Evolutionary conservation across 805 yeast species (phyloP).

Genomic region (Ascoidea rubescens): DNA sequence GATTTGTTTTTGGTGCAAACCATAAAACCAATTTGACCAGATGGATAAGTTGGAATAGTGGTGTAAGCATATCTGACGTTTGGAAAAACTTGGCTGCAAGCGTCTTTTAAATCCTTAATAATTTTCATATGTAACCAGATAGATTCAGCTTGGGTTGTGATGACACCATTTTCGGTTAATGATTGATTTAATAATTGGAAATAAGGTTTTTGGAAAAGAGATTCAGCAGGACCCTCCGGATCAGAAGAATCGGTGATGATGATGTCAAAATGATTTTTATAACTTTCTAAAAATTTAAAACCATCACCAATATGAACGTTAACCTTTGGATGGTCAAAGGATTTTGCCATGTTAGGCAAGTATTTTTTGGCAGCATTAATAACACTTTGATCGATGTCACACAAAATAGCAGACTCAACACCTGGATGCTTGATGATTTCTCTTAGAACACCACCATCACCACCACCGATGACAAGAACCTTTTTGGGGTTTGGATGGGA

Average conservation of each 20-base stretch:
- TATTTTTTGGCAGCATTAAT: slow-evolving; percentile 57
- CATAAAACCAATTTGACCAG: slow-evolving; percentile 76
- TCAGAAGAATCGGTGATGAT: slow-evolving; percentile 88
- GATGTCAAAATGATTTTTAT: slow-evolving; percentile 43
- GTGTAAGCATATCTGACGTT: slow-evolving; percentile 59
- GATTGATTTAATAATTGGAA: slow-evolving; percentile 55
- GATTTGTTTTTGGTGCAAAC: slow-evolving; percentile 47
- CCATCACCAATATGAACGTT: slow-evolving; percentile 68
- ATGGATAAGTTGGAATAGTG: slow-evolving; percentile 78
- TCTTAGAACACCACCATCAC: slow-evolving; percentile 89
- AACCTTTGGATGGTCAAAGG: slow-evolving; percentile 51
- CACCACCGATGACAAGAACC: slow-evolving; percentile 87
- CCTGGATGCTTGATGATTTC: slow-evolving; percentile 68
- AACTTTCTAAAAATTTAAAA: slow-evolving; percentile 51
- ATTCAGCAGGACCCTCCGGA: slow-evolving; percentile 93
- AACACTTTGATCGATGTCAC: slow-evolving; percentile 83
- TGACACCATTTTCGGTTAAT: slow-evolving; percentile 46
- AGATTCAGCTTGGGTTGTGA: slow-evolving; percentile 69
- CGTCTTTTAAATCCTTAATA: slow-evolving; percentile 30
- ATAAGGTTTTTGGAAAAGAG: slow-evolving; percentile 67
- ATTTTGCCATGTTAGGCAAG: slow-evolving; percentile 63
- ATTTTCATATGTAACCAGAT: slow-evolving; percentile 58
- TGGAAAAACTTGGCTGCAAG: slow-evolving; percentile 42
- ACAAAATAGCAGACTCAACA: slow-evolving; percentile 52
- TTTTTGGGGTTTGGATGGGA: slow-evolving; percentile 61